These are phyloP conservation scores for Mycena alexandri DNA, from an alignment of 768 basidiomycete genomes.

Conservation along the genomic window DNA sequence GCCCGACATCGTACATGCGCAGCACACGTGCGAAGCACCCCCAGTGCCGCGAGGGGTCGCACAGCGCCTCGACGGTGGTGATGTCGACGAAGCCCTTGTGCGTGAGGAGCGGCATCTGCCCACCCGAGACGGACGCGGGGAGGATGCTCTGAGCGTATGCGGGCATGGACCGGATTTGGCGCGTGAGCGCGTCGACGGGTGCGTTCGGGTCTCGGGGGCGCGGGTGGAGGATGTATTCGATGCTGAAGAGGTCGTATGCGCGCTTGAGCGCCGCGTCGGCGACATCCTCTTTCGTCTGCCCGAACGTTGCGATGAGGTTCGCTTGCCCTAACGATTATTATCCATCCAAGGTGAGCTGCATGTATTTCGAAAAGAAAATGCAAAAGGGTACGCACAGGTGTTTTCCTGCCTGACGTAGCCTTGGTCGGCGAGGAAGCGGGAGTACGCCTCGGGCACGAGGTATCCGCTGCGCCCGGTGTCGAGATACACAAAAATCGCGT, in stretches of 20 bases:
- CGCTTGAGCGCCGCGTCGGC: constrained; percentile 31
- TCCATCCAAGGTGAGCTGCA: neutral
- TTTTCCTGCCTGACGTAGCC: constrained; percentile 27
- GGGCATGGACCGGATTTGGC: no score
- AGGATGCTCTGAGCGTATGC: no score
- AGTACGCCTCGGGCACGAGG: constrained; percentile 35
- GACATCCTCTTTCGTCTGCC: constrained; percentile 21
- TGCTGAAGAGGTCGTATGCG: constrained; percentile 37
- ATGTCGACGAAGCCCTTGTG: constrained; percentile 30
- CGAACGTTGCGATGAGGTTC: constrained; percentile 8
- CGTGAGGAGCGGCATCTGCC: constrained; percentile 33
- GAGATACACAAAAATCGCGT: constrained; percentile 29
- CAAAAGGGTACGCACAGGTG: constrained; percentile 14
- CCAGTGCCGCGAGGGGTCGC: constrained; percentile 22
- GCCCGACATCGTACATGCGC: constrained; percentile 10
- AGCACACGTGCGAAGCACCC: constrained; percentile 12
- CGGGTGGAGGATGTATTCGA: constrained; percentile 34
- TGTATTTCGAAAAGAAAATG: neutral
- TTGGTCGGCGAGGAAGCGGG: constrained; percentile 32
- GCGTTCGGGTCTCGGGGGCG: constrained; percentile 3
- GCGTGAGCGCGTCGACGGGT: no score
- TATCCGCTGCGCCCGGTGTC: constrained; percentile 29
- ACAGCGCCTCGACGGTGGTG: constrained; percentile 23
- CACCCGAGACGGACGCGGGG: neutral
- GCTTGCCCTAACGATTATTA: constrained; percentile 13